These are phyloP conservation scores for Drechslerella stenobrocha DNA, from an alignment of 2,329 filamentous ascomycete genomes.

Conservation along the genomic window DNA sequence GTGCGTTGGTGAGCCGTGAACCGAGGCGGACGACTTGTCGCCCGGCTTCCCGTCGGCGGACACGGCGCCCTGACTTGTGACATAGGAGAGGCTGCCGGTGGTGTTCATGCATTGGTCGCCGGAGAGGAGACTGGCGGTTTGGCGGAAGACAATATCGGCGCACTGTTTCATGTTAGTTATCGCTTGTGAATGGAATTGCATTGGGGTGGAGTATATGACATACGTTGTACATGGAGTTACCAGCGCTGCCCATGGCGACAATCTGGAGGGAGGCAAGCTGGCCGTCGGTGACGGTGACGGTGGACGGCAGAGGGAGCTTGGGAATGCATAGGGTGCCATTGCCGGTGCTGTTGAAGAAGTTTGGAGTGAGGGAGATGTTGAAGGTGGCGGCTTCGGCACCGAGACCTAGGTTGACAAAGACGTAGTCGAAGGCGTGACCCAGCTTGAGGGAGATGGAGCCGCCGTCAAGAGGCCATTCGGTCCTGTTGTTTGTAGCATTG, in stretches of 20 bases:
- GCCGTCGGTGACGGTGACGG: slow-evolving; percentile 63
- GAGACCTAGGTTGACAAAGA: slow-evolving; percentile 62
- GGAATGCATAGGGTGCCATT: slow-evolving; percentile 69
- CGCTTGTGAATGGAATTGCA: not conserved
- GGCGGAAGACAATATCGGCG: slow-evolving; percentile 71
- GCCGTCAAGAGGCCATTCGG: slow-evolving; percentile 59
- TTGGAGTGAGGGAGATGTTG: slow-evolving; percentile 68
- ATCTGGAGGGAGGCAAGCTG: slow-evolving; percentile 70
- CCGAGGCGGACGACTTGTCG: slow-evolving; percentile 25
- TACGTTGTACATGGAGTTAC: slow-evolving; percentile 68
- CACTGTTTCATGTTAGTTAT: slow-evolving; percentile 59
- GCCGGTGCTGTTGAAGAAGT: slow-evolving; percentile 64
- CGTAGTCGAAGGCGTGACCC: slow-evolving; percentile 60
- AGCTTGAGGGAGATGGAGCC: slow-evolving; percentile 61
- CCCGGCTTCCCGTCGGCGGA: slow-evolving; percentile 9
- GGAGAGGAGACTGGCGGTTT: slow-evolving; percentile 59
- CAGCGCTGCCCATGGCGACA: slow-evolving; percentile 64
- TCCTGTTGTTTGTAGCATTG: slow-evolving; percentile 56
- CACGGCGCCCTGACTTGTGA: slow-evolving; percentile 21
- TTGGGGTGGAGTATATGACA: not conserved
- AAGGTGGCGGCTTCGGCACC: slow-evolving; percentile 64
- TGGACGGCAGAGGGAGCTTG: slow-evolving; percentile 61
- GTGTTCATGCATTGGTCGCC: slow-evolving; percentile 64
- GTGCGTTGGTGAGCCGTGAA: slow-evolving; percentile 25
- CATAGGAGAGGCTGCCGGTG: slow-evolving; percentile 56